Base-by-base conservation (phyloP, 169 alveolate genomes). In the Eimeria falciformis region DNA sequence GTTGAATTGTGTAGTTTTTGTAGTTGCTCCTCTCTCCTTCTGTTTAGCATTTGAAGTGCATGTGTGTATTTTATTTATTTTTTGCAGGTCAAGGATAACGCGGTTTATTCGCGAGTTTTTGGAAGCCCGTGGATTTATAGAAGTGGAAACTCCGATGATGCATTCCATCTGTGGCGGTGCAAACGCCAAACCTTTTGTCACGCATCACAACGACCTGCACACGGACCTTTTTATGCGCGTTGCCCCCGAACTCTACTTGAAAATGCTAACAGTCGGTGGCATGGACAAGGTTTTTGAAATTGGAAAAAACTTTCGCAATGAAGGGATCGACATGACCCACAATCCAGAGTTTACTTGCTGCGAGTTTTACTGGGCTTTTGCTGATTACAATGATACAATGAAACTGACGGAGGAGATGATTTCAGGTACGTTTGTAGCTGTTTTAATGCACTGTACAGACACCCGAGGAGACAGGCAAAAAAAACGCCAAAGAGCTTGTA, bases 341-440 rank as follows among this genome's bases (percentile, higher is more conserved):
- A 98, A 99, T 94, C 99, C 99, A 29, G 99, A 99, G 95, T 99
- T 99, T 96, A 99, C 99, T 0, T 97, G 99, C 55, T 96, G 98
- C 94, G 99, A 99, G 94, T 98, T 99, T 94, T 99, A 99, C 97
- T 94, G 96, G 96, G 97, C 99, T 58, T 98, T 98, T 93, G 99
- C 99, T 27, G 99, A 99, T 95, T 98, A 98, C 97, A 93, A 98
- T 75, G 99, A 98, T 90, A 94, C 99, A 93, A 99, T 99, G 98
- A 96, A 96, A 58, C 93, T 99, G 94, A 97, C 99, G 23, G 99
- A 99, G 96, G 99, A 98, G 77, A 94, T 99, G 93, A 94, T 99
- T 55, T 96, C 99, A 17, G 95, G 96, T 21, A 86, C 97, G 40
- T 2, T 33, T 33, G 4, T 33, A 33, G 40, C 40, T 2, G 2